These are phyloP conservation scores for Lotmaria passim DNA, from an alignment of 208 protist genomes.

Conservation along the genomic window DNA sequence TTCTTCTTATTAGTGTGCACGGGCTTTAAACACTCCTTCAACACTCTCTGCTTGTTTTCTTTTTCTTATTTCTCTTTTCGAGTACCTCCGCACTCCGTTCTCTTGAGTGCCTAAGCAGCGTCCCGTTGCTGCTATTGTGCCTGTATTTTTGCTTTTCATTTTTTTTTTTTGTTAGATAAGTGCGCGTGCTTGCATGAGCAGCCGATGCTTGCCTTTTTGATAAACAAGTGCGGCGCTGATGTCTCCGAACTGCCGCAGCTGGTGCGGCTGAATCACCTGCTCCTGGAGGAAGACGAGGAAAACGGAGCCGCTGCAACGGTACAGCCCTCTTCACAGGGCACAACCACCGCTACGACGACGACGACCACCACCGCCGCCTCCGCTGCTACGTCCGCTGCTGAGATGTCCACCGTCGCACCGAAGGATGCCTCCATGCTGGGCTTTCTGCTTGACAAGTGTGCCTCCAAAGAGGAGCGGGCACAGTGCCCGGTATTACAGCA, in stretches of 20 bases:
- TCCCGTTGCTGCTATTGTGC: too few species aligned
- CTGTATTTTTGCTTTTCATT: too few species aligned
- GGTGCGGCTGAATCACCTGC: slow-evolving; percentile 8
- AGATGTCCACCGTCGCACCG: not conserved
- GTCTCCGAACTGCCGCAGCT: slow-evolving; percentile 31
- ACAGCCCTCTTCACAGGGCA: not conserved
- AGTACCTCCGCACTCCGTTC: too few species aligned
- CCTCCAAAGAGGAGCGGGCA: slow-evolving; percentile 8
- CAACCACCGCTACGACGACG: not conserved
- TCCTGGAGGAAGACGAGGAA: slow-evolving; percentile 20
- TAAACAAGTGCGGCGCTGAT: slow-evolving; percentile 19
- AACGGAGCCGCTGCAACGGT: not conserved
- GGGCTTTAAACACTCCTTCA: too few species aligned
- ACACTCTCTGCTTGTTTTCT: too few species aligned
- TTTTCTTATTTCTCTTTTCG: too few species aligned
- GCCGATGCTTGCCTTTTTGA: slow-evolving; percentile 29
- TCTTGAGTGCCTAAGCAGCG: too few species aligned
- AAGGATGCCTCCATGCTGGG: slow-evolving; percentile 12
- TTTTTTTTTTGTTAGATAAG: too few species aligned
- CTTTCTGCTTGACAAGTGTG: slow-evolving; percentile 26
- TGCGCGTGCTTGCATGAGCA: not conserved
- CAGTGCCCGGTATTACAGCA: slow-evolving; percentile 25
- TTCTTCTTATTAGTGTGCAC: too few species aligned
- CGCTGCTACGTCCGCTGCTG: too few species aligned
- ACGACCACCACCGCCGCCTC: not conserved